Conservation (phyloP, 1,139 yeast species). For the Tardiomyces blankii region DNA sequence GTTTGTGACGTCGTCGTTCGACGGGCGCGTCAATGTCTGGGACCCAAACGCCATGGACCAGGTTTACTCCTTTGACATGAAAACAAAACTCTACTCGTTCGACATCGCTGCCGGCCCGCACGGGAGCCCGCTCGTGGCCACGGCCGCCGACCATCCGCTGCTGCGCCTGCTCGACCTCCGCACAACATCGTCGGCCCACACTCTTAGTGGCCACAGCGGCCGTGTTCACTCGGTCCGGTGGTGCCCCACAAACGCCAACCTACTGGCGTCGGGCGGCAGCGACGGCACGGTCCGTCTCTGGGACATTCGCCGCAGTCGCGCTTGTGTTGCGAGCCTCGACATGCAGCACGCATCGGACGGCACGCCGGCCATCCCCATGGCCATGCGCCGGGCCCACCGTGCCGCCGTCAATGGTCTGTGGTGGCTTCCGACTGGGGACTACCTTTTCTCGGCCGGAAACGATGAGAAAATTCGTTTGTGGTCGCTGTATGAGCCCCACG, state of each 20-base stretch:
- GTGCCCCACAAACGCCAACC: constrained; percentile 56
- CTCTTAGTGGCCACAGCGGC: constrained; percentile 53
- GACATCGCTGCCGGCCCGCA: constrained; percentile 28
- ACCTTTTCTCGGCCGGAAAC: constrained; percentile 53
- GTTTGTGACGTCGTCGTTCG: constrained; percentile 76
- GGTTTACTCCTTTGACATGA: constrained; percentile 54
- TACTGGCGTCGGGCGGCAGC: constrained; percentile 66
- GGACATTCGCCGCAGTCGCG: constrained; percentile 64
- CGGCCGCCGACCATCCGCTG: constrained; percentile 61
- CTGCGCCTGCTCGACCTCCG: constrained; percentile 63
- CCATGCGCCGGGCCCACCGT: constrained; percentile 43
- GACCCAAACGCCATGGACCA: constrained; percentile 55
- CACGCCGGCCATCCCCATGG: constrained; percentile 15
- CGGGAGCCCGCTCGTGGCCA: constrained; percentile 48
- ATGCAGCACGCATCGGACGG: constrained; percentile 23
- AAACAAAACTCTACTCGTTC: constrained; percentile 28
- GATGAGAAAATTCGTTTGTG: constrained; percentile 71
- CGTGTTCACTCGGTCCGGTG: constrained; percentile 58
- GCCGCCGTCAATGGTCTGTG: constrained; percentile 64
- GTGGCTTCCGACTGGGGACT: constrained; percentile 57
- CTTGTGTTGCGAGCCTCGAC: constrained; percentile 55
- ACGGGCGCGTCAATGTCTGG: constrained; percentile 70
- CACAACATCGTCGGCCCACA: constrained; percentile 60
- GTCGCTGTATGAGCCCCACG: constrained; percentile 42
- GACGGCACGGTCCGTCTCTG: constrained; percentile 51